Conservation (phyloP, 2,329 filamentous ascomycete species). For the Penicillium sp. region DNA sequence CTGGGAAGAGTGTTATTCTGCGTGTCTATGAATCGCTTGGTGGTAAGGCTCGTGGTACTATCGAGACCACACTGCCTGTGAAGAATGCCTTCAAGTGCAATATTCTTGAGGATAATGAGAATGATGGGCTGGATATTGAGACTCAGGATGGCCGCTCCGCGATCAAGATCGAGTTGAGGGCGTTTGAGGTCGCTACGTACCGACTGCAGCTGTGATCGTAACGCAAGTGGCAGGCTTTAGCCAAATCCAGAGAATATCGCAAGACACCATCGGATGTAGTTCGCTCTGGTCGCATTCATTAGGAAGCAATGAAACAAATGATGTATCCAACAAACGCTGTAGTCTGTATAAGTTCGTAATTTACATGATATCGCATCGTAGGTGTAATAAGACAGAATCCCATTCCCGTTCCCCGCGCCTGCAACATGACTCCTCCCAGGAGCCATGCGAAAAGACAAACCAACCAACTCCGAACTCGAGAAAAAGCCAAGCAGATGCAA, state of each 20-base stretch:
- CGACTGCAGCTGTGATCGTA: slow-evolving; percentile 55
- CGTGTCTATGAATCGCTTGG: slow-evolving; percentile 87
- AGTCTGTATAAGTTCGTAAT: slow-evolving; percentile 8
- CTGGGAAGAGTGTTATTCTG: slow-evolving; percentile 75
- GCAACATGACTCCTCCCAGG: slow-evolving; percentile 1
- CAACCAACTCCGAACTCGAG: slow-evolving; percentile 10
- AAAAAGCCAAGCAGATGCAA: slow-evolving; percentile 4
- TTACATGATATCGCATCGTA: slow-evolving; percentile 11
- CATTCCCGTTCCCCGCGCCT: slow-evolving; percentile 5
- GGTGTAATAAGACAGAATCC: background rate
- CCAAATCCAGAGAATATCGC: background rate
- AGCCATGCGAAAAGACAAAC: background rate
- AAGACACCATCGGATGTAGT: background rate
- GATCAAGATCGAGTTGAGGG: slow-evolving; percentile 64
- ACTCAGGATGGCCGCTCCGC: slow-evolving; percentile 34
- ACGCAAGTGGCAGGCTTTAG: background rate
- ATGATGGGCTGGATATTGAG: slow-evolving; percentile 55
- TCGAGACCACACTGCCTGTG: slow-evolving; percentile 67
- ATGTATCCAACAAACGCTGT: background rate
- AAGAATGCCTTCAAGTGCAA: slow-evolving; percentile 80
- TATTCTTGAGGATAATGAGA: slow-evolving; percentile 80
- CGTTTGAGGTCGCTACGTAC: slow-evolving; percentile 84
- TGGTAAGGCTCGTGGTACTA: slow-evolving; percentile 69
- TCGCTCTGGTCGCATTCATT: background rate
- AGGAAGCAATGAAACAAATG: background rate